Conservation (phyloP, 805 yeast species). For the Lipomyces orientalis region DNA sequence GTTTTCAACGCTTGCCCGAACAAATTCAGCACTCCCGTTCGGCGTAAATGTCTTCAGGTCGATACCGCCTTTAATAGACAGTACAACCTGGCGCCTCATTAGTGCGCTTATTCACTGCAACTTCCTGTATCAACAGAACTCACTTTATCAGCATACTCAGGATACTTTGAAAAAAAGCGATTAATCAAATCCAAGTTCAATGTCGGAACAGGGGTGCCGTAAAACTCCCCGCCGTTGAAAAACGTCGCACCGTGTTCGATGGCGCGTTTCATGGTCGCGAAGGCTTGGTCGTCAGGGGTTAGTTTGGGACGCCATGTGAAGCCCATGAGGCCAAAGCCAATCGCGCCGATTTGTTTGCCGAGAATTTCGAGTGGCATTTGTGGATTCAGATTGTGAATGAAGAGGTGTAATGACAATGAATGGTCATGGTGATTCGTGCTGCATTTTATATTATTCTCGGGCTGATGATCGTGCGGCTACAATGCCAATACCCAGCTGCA, state of each 20-base stretch:
- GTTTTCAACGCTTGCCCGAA: constrained; percentile 28
- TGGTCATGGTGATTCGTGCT: too few relatives aligned
- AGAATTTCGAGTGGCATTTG: constrained; percentile 13
- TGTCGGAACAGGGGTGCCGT: constrained; percentile 48
- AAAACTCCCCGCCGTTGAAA: constrained; percentile 74
- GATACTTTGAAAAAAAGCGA: constrained; percentile 56
- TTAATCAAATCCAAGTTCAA: constrained; percentile 60
- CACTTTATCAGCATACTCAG: constrained; percentile 56
- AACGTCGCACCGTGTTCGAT: constrained; percentile 55
- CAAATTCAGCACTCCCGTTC: constrained; percentile 37
- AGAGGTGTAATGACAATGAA: too few relatives aligned
- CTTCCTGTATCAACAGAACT: constrained; percentile 43
- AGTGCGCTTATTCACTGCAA: background rate
- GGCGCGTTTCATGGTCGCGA: constrained; percentile 58
- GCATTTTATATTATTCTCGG: too few relatives aligned
- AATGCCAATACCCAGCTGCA: too few relatives aligned
- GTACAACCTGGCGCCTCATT: constrained; percentile 14
- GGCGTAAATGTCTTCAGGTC: constrained; percentile 50
- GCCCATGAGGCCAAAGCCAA: constrained; percentile 83
- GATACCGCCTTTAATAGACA: constrained; percentile 67
- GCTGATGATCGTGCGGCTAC: too few relatives aligned
- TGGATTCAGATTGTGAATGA: background rate
- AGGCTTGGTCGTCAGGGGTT: constrained; percentile 53
- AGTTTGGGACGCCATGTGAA: constrained; percentile 65
- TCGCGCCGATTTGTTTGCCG: constrained; percentile 35